Conservation (phyloP, 2,329 filamentous ascomycete species). For the Cercospora zeae-maydis region DNA sequence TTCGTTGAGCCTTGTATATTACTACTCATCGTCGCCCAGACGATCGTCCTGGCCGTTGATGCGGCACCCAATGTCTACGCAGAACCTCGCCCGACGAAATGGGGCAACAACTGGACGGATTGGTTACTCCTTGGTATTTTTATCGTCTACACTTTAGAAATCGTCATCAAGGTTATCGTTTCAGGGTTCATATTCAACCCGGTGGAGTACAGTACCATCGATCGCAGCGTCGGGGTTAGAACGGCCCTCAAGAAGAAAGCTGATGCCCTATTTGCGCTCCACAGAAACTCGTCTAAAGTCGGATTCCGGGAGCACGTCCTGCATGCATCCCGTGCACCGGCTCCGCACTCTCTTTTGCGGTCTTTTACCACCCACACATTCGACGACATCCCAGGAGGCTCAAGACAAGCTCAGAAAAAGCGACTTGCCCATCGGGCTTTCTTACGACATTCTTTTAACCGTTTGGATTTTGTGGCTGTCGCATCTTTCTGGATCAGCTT, state of each 20-base stretch:
- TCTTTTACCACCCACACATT: constrained; percentile 40
- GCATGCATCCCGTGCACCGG: constrained; percentile 30
- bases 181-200: constrained; percentile 92
- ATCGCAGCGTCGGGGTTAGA: constrained; percentile 69
- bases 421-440: constrained; percentile 89
- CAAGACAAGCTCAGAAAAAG: constrained; percentile 73
- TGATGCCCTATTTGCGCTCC: constrained; percentile 73
- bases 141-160: constrained; percentile 82
- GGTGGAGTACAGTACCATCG: constrained; percentile 84
- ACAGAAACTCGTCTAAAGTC: constrained; percentile 66
- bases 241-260: constrained; percentile 74
- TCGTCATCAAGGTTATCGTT: constrained; percentile 78
- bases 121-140: constrained; percentile 81
- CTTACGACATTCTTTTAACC: constrained; percentile 90
- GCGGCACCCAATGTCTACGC: constrained; percentile 62
- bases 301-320: constrained; percentile 26
- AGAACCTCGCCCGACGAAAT: constrained; percentile 57
- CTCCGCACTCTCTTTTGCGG: constrained; percentile 33
- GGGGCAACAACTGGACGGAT: constrained; percentile 68
- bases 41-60: constrained; percentile 82
- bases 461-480: constrained; percentile 90
- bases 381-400: constrained; percentile 54
- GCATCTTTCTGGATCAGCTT: constrained; percentile 95
- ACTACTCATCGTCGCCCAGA: constrained; percentile 81
- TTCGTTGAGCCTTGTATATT: constrained; percentile 83